A percentile compares a stretch with the other conserved stretches of the same genome.
Conservation (phyloP, 2,329 filamentous ascomycete species). For the Talaromyces sp. region DNA sequence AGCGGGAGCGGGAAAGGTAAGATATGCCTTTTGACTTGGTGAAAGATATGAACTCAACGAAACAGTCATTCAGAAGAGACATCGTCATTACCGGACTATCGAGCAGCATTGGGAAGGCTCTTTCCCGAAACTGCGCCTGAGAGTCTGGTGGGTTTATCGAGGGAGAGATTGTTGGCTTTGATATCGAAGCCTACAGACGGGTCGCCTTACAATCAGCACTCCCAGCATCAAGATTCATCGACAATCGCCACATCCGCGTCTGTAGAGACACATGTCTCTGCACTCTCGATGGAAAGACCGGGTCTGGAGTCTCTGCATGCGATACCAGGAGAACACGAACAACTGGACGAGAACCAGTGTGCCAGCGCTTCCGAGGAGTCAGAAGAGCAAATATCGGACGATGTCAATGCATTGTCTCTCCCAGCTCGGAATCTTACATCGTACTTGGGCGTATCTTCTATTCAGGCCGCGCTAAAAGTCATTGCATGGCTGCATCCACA, state of each 20-base stretch:
- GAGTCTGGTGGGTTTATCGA: slow-evolving; percentile 47
- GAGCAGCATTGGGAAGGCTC: slow-evolving; percentile 59
- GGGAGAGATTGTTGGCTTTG: slow-evolving; percentile 1
- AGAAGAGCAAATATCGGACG: slow-evolving; percentile 64
- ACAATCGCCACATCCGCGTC: slow-evolving; percentile 56
- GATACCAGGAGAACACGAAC: slow-evolving; percentile 48
- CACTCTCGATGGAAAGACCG: slow-evolving; percentile 48
- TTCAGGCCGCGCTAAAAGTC: slow-evolving; percentile 70
- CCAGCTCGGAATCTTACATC: slow-evolving; percentile 60
- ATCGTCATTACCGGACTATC: slow-evolving; percentile 63
- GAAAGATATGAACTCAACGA: background rate
- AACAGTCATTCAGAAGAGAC: slow-evolving; percentile 51
- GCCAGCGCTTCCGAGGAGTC: slow-evolving; percentile 48
- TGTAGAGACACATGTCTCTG: slow-evolving; percentile 40
- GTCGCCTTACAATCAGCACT: background rate
- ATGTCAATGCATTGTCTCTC: slow-evolving; percentile 66
- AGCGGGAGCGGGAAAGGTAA: slow-evolving; percentile 32
- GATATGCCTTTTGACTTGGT: background rate
- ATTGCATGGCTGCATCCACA: slow-evolving; percentile 58
- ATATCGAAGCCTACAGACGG: background rate
- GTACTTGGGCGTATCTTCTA: slow-evolving; percentile 71
- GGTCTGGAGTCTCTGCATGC: slow-evolving; percentile 64
- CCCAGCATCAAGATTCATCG: slow-evolving; percentile 29
- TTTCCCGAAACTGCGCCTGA: slow-evolving; percentile 58
- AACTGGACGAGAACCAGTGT: slow-evolving; percentile 32